Evolutionary conservation across 2,329 filamentous ascomycete genomes (phyloP), one percentile per base, ranked within the genome.

Genomic region (Uncinocarpus reesii): DNA sequence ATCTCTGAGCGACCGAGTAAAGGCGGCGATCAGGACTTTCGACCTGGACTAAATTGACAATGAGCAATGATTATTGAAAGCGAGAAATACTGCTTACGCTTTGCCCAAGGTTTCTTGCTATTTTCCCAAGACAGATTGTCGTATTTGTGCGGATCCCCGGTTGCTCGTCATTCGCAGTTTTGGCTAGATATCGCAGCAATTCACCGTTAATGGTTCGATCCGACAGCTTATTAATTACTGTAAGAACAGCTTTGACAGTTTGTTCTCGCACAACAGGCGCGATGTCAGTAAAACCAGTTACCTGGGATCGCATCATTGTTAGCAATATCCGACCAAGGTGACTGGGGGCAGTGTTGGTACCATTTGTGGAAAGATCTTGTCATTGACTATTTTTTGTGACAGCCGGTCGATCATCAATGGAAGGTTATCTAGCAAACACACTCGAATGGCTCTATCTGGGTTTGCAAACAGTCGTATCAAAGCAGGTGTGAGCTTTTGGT

Each of bases 141-240:
- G 92, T 98, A 63, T 98, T 98, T 7, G 92, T 98, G 53, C 92
- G 80, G 55, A 98, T 98, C 0, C 92, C 92, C 1, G 92, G 88
- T 60, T 98, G 90, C 58, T 96, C 92, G 54, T 98, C 92, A 58
- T 96, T 98, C 38, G 92, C 88, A 1, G 90, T 95, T 65, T 94
- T 95, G 36, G 92, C 92, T 23, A 98, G 75, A 60, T 94, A 84
- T 58, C 84, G 85, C 18, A 98, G 71, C 8, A 98, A 74, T 57
- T 98, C 92, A 47, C 92, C 90, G 57, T 98, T 98, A 57, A 96
- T 83, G 6, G 85, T 85, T 31, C 92, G 80, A 59, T 98, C 92
- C 1, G 88, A 94, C 0, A 98, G 74, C 66, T 98, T 98, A 23
- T 76, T 74, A 48, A 96, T 84, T 38, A 98, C 79, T 0, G 84